These are phyloP conservation scores for Fusarium concolor DNA, from an alignment of 2,329 filamentous ascomycete genomes.

Conservation along the genomic window DNA sequence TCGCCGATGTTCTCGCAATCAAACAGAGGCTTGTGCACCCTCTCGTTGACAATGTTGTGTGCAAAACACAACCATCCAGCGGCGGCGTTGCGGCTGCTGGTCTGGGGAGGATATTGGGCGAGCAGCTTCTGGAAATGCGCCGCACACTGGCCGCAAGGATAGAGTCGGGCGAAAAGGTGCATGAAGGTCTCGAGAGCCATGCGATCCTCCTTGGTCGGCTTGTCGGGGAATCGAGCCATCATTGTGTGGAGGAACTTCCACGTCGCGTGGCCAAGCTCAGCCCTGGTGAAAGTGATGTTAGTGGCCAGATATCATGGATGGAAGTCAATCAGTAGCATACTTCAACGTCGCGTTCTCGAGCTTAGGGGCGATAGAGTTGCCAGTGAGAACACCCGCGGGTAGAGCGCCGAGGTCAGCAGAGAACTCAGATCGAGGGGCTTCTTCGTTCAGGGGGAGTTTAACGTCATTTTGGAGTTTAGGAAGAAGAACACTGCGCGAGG, in stretches of 20 bases:
- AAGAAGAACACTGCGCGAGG: slow-evolving; percentile 32
- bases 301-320: background rate
- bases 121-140: slow-evolving; percentile 73
- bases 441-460: slow-evolving; percentile 42
- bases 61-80: slow-evolving; percentile 76
- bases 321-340: slow-evolving; percentile 57
- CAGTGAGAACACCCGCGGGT: slow-evolving; percentile 66
- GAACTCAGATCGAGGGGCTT: slow-evolving; percentile 47
- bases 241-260: slow-evolving; percentile 80
- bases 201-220: slow-evolving; percentile 71
- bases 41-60: slow-evolving; percentile 75
- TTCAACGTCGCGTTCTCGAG: slow-evolving; percentile 86
- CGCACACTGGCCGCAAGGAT: slow-evolving; percentile 78
- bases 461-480: slow-evolving; percentile 38
- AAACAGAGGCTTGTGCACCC: slow-evolving; percentile 70
- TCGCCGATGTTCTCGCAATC: slow-evolving; percentile 76
- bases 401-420: slow-evolving; percentile 56
- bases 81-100: slow-evolving; percentile 70
- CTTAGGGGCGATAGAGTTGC: slow-evolving; percentile 81
- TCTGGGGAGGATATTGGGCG: slow-evolving; percentile 72
- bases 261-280: slow-evolving; percentile 74
- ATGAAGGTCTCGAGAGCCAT: slow-evolving; percentile 73
- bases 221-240: slow-evolving; percentile 75
- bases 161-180: slow-evolving; percentile 74
- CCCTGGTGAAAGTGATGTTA: slow-evolving; percentile 53